Conservation (phyloP, 441 rosid species). For the Eruca vesicaria region DNA sequence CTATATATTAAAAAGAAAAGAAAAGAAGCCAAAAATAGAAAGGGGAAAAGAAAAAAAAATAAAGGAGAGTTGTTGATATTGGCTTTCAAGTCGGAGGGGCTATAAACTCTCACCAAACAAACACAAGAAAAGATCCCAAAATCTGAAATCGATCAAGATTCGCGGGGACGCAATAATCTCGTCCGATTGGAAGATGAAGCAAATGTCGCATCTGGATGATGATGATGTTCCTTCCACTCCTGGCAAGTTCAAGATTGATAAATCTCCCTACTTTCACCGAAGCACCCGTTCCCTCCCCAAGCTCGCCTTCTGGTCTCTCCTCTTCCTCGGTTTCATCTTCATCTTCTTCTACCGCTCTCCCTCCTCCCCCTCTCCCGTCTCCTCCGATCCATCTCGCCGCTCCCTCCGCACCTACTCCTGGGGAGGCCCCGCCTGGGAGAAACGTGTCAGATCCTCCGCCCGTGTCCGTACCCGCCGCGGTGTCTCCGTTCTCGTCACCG, state of each 20-base stretch:
- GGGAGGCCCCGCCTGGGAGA: constrained; percentile 91
- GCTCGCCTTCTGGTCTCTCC: constrained; percentile 83
- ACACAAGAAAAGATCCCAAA: background rate
- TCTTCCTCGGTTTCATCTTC: constrained; percentile 69
- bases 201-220: no score
- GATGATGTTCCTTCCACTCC: constrained; percentile 83
- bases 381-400: constrained; percentile 74
- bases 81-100: constrained; percentile 24
- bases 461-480: constrained; percentile 68
- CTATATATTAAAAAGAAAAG: background rate
- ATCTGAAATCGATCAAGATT: constrained; percentile 29
- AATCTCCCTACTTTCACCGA: constrained; percentile 62
- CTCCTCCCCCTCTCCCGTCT: constrained; percentile 33
- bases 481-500: constrained; percentile 87
- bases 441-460: constrained; percentile 75
- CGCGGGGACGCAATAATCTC: constrained; percentile 28
- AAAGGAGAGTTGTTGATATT: background rate
- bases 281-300: constrained; percentile 68
- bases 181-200: constrained; percentile 7
- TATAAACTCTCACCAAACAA: constrained; percentile 28
- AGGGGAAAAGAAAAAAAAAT: background rate
- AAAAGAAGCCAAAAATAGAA: constrained; percentile 6
- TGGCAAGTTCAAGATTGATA: constrained; percentile 97
- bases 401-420: constrained; percentile 66
- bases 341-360: constrained; percentile 84